Base-by-base conservation (phyloP, 441 rosid species). In the Syzygium malaccense region DNA sequence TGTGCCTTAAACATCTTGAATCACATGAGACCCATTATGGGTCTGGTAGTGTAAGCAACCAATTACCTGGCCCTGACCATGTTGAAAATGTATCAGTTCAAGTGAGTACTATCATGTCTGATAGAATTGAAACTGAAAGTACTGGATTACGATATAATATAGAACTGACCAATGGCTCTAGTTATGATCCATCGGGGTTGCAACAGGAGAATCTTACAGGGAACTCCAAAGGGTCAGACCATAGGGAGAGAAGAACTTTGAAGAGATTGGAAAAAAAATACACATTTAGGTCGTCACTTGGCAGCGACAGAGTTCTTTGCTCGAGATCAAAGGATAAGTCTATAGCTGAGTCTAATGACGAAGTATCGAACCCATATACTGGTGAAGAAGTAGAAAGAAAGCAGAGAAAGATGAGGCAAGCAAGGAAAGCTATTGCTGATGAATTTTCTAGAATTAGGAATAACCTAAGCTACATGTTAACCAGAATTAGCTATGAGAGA, bases 361-460 rank as follows among this genome's bases (percentile, higher is more conserved):
- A 89, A 88, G 83, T 78, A 55, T 91, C 87, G 79, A 91, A 86
- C 88, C 93, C 55, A 91, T 88, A 85, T 91, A 57, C 92, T 55
- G 86, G 80, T 12, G 88, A 88, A 86, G 92, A 93, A 92, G 90
- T 88, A 89, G 92, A 89, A 90, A 93, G 87, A 90, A 93, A 89
- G 89, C 93, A 85, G 86, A 86, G 58, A 90, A 90, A 86, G 85
- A 84, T 85, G 86, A 92, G 91, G 80, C 90, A 85, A 87, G 92
- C 45, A 88, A 64, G 89, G 88, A 89, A 33, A 37, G 90, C 30
- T 89, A 91, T 89, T 53, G 92, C 87, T 51, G 95, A 97, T 89
- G 99, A 98, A 92, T 96, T 93, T 93, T 94, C 95, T 89, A 95
- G 93, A 90, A 96, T 95, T 91, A 96, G 91, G 91, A 90, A 80